A percentile compares a stretch with the other conserved stretches of the same genome.
These are phyloP conservation scores for Inonotus hispidus DNA, from an alignment of 1,284 basidiomycete species.

Conservation along the genomic window DNA sequence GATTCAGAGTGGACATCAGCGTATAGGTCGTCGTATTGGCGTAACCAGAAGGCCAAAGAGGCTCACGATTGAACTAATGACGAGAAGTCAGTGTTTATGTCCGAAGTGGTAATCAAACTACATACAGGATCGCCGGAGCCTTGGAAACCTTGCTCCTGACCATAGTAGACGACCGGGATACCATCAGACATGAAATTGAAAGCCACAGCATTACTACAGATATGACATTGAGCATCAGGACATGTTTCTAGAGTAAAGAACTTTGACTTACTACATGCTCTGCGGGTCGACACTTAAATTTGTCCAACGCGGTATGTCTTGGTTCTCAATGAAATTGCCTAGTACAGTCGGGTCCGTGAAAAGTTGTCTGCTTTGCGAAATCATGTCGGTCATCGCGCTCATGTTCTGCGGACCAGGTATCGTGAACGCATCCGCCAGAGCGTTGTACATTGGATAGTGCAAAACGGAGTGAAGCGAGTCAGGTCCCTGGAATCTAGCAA, in stretches of 20 bases:
- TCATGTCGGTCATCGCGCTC: conserved; percentile 47
- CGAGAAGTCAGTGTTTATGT: neutral
- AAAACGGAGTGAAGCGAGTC: conserved; percentile 57
- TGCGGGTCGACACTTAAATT: conserved; percentile 58
- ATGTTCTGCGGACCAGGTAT: conserved; percentile 62
- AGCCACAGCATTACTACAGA: conserved; percentile 58
- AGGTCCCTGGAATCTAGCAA: conserved; percentile 41
- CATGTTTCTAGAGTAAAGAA: neutral
- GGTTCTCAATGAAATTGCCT: conserved; percentile 83
- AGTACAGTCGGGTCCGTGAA: conserved; percentile 45
- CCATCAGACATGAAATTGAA: conserved; percentile 64
- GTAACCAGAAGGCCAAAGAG: conserved; percentile 73
- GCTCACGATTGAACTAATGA: conserved; percentile 62
- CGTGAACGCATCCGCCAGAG: conserved; percentile 56
- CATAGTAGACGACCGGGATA: conserved; percentile 78
- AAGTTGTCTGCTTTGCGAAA: conserved; percentile 45
- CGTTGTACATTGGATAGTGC: conserved; percentile 69
- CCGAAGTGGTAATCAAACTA: neutral
- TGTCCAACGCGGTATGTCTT: conserved; percentile 73
- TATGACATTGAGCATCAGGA: neutral
- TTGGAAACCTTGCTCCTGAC: conserved; percentile 65
- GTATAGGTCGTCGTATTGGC: conserved; percentile 54
- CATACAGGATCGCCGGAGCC: conserved; percentile 59
- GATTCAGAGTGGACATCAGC: conserved; percentile 60
- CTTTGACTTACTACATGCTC: conserved; percentile 46